Conservation (phyloP, 805 yeast species). For the Saccharomycopsis oosterbeekiorum region DNA sequence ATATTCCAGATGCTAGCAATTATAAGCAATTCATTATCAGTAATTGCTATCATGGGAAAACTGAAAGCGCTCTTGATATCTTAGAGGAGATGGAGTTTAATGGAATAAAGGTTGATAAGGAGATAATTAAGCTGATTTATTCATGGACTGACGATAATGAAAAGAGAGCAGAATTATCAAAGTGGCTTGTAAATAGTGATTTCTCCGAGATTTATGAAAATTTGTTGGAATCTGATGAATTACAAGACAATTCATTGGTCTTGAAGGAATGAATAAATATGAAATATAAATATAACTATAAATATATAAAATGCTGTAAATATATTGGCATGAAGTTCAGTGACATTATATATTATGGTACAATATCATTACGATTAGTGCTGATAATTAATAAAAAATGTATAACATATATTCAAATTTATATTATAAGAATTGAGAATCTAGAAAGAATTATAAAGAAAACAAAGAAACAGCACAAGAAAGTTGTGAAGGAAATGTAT, state of each 20-base stretch:
- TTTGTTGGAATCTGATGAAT: slow-evolving; percentile 23
- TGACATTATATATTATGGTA: no score
- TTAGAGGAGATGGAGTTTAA: slow-evolving; percentile 38
- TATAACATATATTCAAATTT: no score
- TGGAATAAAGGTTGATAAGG: slow-evolving; percentile 34
- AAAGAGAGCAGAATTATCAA: slow-evolving; percentile 10
- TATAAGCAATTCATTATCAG: slow-evolving; percentile 56
- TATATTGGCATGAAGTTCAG: not conserved
- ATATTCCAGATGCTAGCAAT: slow-evolving; percentile 42
- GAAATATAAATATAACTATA: no score
- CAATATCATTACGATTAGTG: no score
- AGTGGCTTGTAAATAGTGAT: slow-evolving; percentile 29
- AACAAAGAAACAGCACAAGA: not conserved
- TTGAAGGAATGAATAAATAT: not conserved
- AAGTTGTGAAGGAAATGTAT: no score
- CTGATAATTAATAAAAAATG: no score
- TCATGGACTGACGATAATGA: slow-evolving; percentile 28
- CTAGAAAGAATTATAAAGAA: no score
- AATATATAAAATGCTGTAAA: not conserved
- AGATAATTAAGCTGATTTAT: slow-evolving; percentile 36
- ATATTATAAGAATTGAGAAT: no score
- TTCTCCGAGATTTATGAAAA: slow-evolving; percentile 31
- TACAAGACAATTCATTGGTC: not conserved
- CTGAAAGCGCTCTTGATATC: slow-evolving; percentile 43
- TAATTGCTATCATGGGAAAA: slow-evolving; percentile 54